A percentile compares a stretch with the other conserved stretches of the same genome.
These are phyloP conservation scores for Trametes versicolor DNA, from an alignment of 1,284 basidiomycete species.

Conservation along the genomic window DNA sequence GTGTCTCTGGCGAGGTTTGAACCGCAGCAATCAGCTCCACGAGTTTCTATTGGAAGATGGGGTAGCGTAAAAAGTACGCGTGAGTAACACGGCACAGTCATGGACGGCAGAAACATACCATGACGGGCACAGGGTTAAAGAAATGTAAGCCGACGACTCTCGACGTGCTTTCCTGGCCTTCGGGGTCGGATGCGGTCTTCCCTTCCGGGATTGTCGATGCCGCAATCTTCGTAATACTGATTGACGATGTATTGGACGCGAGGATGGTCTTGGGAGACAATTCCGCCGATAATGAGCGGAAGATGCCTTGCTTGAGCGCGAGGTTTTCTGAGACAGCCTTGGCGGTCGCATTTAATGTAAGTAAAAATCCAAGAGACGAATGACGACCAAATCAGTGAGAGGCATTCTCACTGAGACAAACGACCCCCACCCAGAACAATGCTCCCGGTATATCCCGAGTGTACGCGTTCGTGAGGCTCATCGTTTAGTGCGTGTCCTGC, in stretches of 20 bases:
- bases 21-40: constrained; percentile 94
- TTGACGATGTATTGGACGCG: constrained; percentile 94
- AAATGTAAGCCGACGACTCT: constrained; percentile 91
- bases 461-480: too few species aligned
- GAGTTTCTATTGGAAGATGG: constrained; percentile 67
- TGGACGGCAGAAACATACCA: constrained; percentile 59
- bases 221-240: constrained; percentile 95
- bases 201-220: constrained; percentile 74
- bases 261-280: constrained; percentile 83
- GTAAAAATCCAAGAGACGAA: background rate
- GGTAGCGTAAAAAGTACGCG: background rate
- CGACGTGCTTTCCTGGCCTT: constrained; percentile 68
- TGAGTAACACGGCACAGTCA: background rate
- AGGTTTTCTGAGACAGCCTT: constrained; percentile 93
- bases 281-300: constrained; percentile 74
- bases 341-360: constrained; percentile 1
- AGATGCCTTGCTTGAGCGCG: constrained; percentile 83
- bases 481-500: too few species aligned
- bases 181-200: constrained; percentile 64
- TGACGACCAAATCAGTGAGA: background rate
- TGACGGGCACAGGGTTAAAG: constrained; percentile 96
- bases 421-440: too few species aligned
- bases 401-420: too few species aligned
- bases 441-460: too few species aligned
- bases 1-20: constrained; percentile 85